Conservation (phyloP, 192 early-diverging fungal species). For the Ramicandelaber brevisporus region DNA sequence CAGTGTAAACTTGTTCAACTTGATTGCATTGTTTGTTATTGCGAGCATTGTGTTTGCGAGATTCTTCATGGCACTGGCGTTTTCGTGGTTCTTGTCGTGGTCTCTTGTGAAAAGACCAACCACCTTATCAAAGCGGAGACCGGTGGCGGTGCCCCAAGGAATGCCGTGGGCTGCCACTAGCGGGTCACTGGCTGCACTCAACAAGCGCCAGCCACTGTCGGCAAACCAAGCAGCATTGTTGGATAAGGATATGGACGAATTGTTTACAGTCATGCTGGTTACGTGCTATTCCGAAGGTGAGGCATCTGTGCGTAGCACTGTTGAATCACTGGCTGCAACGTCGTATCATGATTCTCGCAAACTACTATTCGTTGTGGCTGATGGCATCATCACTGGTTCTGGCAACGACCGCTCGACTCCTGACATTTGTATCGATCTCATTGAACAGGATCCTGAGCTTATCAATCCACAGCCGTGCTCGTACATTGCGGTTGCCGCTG, state of each 20-base stretch:
- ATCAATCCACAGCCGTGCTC: constrained; percentile 13
- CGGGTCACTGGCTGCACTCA: too few relatives aligned
- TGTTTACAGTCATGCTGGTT: constrained; percentile 46
- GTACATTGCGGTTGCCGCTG: constrained; percentile 51
- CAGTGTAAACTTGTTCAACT: constrained; percentile 29
- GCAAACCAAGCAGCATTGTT: too few relatives aligned
- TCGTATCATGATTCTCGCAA: constrained; percentile 71
- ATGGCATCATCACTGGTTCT: constrained; percentile 61
- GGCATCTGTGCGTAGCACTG: constrained; percentile 41
- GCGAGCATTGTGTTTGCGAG: constrained; percentile 28
- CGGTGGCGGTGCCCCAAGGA: constrained; percentile 3
- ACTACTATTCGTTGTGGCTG: constrained; percentile 59
- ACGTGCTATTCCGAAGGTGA: constrained; percentile 80
- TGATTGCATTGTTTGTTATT: constrained; percentile 28
- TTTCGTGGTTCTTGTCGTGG: constrained; percentile 46
- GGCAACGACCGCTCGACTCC: constrained; percentile 46
- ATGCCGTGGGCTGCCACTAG: constrained; percentile 15
- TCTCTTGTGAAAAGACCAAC: constrained; percentile 19
- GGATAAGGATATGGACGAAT: too few relatives aligned
- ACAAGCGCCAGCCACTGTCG: too few relatives aligned
- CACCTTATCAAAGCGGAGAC: constrained; percentile 6
- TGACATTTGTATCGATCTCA: constrained; percentile 47
- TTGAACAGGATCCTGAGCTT: constrained; percentile 17
- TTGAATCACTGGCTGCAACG: constrained; percentile 63
- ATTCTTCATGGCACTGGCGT: constrained; percentile 51